Evolutionary conservation across 768 basidiomycete genomes (phyloP), one percentile per base, ranked within the genome.

Genomic region (Lyophyllum decastes): DNA sequence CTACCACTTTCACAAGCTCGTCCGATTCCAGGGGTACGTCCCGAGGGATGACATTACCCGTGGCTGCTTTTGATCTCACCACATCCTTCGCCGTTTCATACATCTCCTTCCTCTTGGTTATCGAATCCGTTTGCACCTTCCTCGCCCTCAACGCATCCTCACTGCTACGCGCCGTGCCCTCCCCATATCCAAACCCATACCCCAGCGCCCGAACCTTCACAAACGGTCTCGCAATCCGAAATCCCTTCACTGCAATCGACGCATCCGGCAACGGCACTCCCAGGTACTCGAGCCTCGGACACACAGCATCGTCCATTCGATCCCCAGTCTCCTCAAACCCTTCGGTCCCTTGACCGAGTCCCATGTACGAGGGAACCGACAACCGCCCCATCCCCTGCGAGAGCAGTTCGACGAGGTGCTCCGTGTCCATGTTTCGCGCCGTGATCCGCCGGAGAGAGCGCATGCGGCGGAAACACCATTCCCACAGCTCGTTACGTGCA

Each of bases 381-480:
- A 24, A 21, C 19, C 34, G 35, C 25, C 52, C n/a, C 25, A 33
- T 45, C 38, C 35, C 38, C 44, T 21, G 30, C 40, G 38, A 24
- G 19, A 64, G 65, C 38, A 72, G 58, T 25, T 55, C 62, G 16
- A 68, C 54, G 45, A 70, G 50, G 7, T 61, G 54, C 22, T 54
- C 55, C 1, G 57, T 30, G 51, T 72, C 64, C 57, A 68, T 61
- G 46, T 68, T 67, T 21, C 41, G 52, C 4, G 63, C 66, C 16
- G 38, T 55, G n/a, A 75, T 59, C 49, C 62, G 59, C 40, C 65
- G 57, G 4, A 76, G 58, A 5, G 55, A 25, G 40, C 61, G 59
- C 71, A 75, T 71, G 35, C 68, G 59, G 22, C 63, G 63, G 52
- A 71, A 61, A 55, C 73, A 73, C 66, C 71, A 69, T 26, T 64